Base-by-base conservation (phyloP, 2,329 filamentous ascomycete species). In the Truncatella angustata region DNA sequence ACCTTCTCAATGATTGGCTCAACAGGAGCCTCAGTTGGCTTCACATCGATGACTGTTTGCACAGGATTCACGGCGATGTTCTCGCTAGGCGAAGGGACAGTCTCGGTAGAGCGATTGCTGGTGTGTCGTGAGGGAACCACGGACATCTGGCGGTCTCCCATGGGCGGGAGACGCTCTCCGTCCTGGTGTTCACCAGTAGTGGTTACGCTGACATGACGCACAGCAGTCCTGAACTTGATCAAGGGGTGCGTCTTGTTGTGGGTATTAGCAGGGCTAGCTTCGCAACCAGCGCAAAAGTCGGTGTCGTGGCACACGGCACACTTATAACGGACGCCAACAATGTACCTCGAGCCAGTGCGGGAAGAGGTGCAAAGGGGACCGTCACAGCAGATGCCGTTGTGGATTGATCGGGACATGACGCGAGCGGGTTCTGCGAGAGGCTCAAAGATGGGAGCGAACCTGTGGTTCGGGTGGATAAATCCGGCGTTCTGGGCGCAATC, bases 171-270 rank as follows among this genome's bases (percentile, higher is more conserved):
- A 39, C 71, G 72, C 54, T 82, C 78, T 47, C 88, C 88, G 60
- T 85, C 76, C 54, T 80, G 81, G 61, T 91, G 85, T 70, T 96
- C 90, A 49, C 87, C 88, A 57, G 88, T 79, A 7, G 93, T 97
- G 46, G 85, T 92, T 49, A 99, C 89, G 56, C 84, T 92, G 32
- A 96, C 90, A 60, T 90, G 87, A 60, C 90, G 88, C 45, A 99
- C 87, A 9, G 93, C 89, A 2, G 90, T 95, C 80, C 91, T 96
- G 78, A 99, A 91, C 76, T 96, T 97, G 77, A 99, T 91, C 61
- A 99, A 77, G 24, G 94, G 94, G 64, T 99, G 94, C n/a, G 92
- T 96, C 70, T 85, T 86, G 77, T 97, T 97, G 77, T 99, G 94
- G 20, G 75, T 77, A 70, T 95, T 93, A 58, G 78, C 78, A 6